Conservation (phyloP, 1,284 basidiomycete species). For the Schizophyllum amplum region DNA sequence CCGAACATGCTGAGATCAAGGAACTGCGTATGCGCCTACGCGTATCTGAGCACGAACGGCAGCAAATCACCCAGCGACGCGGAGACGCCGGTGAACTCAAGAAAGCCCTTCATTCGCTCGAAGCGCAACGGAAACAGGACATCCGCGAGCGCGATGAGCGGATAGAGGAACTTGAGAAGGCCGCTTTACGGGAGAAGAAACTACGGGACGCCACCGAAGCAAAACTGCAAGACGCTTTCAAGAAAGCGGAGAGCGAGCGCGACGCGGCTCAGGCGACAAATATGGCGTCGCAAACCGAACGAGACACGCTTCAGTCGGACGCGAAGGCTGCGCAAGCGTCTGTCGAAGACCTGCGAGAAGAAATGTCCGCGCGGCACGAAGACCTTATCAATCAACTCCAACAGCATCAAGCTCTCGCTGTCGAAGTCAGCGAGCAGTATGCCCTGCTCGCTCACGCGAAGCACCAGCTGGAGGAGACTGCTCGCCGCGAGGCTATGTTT, state of each 20-base stretch:
- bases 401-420: conserved; percentile 35
- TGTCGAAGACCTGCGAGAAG: conserved; percentile 17
- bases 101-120: conserved; percentile 39
- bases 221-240: conserved; percentile 34
- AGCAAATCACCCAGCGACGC: conserved; percentile 42
- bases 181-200: conserved; percentile 39
- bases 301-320: conserved; percentile 29
- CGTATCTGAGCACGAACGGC: conserved; percentile 50
- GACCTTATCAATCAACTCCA: conserved; percentile 42
- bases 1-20: conserved; percentile 54
- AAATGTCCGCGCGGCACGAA: conserved; percentile 29
- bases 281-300: conserved; percentile 26
- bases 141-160: conserved; percentile 43
- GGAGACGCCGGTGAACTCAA: conserved; percentile 44
- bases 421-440: conserved; percentile 48
- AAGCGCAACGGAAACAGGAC: conserved; percentile 46
- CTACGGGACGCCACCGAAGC: conserved; percentile 38
- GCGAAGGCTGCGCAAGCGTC: conserved; percentile 18
- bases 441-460: conserved; percentile 39
- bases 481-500: neutral
- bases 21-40: conserved; percentile 53
- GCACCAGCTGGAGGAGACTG: conserved; percentile 33
- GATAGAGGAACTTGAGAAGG: conserved; percentile 50
- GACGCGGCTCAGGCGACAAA: conserved; percentile 26
- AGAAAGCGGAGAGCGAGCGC: conserved; percentile 34